Conservation (phyloP, 1,284 basidiomycete species). For the Limonomyces culmigenus region DNA sequence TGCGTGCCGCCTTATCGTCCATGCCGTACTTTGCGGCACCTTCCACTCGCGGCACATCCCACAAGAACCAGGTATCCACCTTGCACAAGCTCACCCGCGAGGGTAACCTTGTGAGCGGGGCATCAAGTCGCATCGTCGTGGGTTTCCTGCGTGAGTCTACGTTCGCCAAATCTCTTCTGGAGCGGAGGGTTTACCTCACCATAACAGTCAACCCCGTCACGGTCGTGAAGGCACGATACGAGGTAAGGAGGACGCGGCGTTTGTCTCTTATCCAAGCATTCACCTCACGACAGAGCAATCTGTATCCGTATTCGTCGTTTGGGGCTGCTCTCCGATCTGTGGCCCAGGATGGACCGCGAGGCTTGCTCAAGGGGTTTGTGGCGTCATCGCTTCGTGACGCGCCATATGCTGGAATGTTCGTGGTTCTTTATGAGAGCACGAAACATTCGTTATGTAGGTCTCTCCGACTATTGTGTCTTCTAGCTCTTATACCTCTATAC, state of each 20-base stretch:
- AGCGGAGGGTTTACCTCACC: too few species aligned
- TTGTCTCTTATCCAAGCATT: constrained; percentile 3
- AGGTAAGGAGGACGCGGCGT: constrained; percentile 32
- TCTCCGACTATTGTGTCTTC: background rate
- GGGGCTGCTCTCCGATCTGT: constrained; percentile 45
- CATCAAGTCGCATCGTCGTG: constrained; percentile 69
- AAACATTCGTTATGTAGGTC: constrained; percentile 45
- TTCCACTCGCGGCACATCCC: constrained; percentile 10
- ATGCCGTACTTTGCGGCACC: constrained; percentile 41
- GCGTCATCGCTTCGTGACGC: constrained; percentile 89
- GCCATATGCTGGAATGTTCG: constrained; percentile 89
- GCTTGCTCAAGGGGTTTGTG: constrained; percentile 77
- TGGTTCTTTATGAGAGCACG: constrained; percentile 80
- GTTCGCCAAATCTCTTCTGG: too few species aligned
- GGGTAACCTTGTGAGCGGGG: constrained; percentile 86
- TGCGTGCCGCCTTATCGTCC: constrained; percentile 56
- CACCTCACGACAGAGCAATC: constrained; percentile 41
- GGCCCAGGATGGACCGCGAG: constrained; percentile 56
- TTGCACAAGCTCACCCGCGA: constrained; percentile 63
- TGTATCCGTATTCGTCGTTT: constrained; percentile 61
- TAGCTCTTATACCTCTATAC: constrained; percentile 9
- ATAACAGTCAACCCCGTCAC: constrained; percentile 78
- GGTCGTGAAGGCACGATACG: constrained; percentile 87
- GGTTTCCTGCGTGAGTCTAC: constrained; percentile 45
- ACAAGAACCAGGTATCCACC: constrained; percentile 24